A percentile compares a stretch with the other conserved stretches of the same genome.
phyloP scores from a whole-genome alignment of 2,329 filamentous ascomycete genomes.

The Trichophyton simii region DNA sequence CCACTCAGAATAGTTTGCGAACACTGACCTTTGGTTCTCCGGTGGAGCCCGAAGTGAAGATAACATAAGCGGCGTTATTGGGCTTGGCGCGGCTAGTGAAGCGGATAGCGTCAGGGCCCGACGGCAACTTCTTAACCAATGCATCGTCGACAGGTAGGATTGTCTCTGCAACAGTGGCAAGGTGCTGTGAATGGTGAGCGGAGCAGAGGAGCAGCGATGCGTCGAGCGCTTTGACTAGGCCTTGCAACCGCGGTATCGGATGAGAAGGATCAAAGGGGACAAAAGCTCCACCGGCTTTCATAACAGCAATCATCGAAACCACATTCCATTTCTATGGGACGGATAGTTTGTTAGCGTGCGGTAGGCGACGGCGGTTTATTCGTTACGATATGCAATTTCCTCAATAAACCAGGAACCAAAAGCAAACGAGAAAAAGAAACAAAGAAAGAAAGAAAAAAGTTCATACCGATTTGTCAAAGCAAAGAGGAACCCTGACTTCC shows the following conservation, averaged over 20 bases:
- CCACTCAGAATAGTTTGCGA: neutral
- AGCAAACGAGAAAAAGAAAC: neutral
- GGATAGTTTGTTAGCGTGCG: neutral
- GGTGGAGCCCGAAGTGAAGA: conserved; percentile 48
- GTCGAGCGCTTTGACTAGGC: conserved; percentile 23
- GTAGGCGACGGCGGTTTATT: neutral
- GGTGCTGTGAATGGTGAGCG: conserved; percentile 14
- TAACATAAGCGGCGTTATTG: conserved; percentile 38
- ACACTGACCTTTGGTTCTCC: conserved; percentile 38
- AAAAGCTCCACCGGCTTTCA: conserved; percentile 34
- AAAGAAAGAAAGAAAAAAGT: neutral
- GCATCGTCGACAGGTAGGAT: conserved; percentile 21
- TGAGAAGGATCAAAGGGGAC: conserved; percentile 31
- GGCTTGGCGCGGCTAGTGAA: conserved; percentile 19
- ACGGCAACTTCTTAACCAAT: conserved; percentile 17
- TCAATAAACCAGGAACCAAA: neutral
- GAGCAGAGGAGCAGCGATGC: conserved; percentile 26
- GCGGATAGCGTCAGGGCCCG: conserved; percentile 9
- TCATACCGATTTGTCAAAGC: conserved; percentile 33
- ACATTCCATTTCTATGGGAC: conserved; percentile 29
- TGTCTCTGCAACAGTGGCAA: conserved; percentile 17
- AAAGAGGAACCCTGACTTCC: conserved; percentile 26
- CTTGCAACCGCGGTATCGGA: conserved; percentile 26
- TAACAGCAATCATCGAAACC: conserved; percentile 30
- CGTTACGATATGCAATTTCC: neutral